Conservation (phyloP, 2,329 filamentous ascomycete species). For the Cladophialophora exuberans region DNA sequence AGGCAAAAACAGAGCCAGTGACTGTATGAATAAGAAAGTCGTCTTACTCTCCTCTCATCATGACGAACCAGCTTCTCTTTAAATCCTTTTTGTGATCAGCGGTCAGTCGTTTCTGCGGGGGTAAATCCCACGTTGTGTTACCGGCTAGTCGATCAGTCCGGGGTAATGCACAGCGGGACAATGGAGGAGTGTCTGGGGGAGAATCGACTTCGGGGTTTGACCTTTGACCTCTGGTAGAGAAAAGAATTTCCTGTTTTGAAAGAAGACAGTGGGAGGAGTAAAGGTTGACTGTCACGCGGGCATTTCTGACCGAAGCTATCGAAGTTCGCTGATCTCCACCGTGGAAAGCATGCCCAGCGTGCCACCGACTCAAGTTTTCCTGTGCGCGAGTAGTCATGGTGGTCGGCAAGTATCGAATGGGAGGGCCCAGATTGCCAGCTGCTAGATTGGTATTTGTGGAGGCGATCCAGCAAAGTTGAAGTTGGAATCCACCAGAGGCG, state of each 20-base stretch:
- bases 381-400: too few relatives aligned
- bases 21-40: neutral
- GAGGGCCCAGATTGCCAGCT: neutral
- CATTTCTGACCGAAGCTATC: neutral
- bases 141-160: constrained; percentile 2
- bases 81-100: constrained; percentile 9
- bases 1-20: neutral
- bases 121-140: constrained; percentile 7
- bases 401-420: neutral
- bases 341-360: neutral
- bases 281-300: constrained; percentile 10
- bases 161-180: constrained; percentile 1
- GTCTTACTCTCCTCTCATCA: constrained; percentile 1
- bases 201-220: neutral
- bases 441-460: neutral
- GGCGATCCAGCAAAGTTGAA: neutral
- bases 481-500: too few relatives aligned
- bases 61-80: constrained; percentile 10
- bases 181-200: constrained; percentile 10
- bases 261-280: constrained; percentile 8
- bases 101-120: neutral
- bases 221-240: neutral
- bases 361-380: too few relatives aligned
- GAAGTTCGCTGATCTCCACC: neutral
- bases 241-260: constrained; percentile 1